Evolutionary conservation across 768 basidiomycete species (phyloP), one percentile per base, ranked within the genome.

Genomic region (Lanmaoa pseudosensibilis): DNA sequence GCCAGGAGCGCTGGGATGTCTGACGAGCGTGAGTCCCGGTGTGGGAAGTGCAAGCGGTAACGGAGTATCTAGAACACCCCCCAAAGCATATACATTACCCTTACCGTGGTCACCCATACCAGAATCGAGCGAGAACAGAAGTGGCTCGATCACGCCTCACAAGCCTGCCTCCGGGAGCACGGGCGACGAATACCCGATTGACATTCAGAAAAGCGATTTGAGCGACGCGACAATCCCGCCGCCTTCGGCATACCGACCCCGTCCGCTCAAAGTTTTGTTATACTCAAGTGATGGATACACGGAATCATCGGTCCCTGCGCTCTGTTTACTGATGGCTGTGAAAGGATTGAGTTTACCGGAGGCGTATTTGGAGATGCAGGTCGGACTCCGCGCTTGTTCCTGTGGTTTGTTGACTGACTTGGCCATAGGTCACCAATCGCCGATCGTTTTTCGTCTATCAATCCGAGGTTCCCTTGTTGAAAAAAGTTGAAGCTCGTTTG

Each of bases 391-490:
- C 32, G 18, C 34, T 21, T 5, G 10, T 47, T 15, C 4, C 15
- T 8, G n/a, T n/a, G 30, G 34, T 27, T 25, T 10, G n/a, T 52
- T 25, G 50, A 39, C 58, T 53, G 16, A 59, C 45, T 49, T 41
- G 45, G 2, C 2, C n/a, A 4, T 36, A 70, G 69, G 85, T 88
- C 40, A 80, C 77, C 54, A 88, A 88, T 69, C 77, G 81, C 50
- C 74, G 96, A 50, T 89, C 86, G 59, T 98, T 98, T 76, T 98
- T 96, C 63, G 92, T 98, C 50, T 97, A 97, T 72, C 84, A 85
- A 54, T 77, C 76, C 47, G 96, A 98, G 72, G 71, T 95, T 53
- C 82, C 82, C 5, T 68, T 94, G 30, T 74, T 97, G 63, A 78
- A 83, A 60, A 78, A 83, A 41, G 81, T 94, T 44, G 94, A 96